Conservation (phyloP, 2,329 filamentous ascomycete species). For the Pseudocercospora fuligena region DNA sequence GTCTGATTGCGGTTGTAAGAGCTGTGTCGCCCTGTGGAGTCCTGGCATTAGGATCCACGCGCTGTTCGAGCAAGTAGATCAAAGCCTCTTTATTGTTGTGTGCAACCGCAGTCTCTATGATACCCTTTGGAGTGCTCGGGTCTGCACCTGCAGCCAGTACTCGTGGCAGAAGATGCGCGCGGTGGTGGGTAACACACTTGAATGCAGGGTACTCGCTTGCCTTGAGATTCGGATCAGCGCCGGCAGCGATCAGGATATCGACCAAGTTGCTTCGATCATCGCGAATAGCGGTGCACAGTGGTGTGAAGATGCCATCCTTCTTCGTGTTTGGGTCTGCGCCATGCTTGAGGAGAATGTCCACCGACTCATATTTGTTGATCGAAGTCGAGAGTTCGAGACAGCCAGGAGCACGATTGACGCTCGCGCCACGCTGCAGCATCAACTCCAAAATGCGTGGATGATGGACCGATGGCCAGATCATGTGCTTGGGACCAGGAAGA, state of each 20-base stretch:
- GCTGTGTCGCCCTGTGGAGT: conserved; percentile 62
- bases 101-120: conserved; percentile 67
- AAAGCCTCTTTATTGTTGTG: conserved; percentile 66
- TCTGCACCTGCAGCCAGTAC: conserved; percentile 66
- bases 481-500: conserved; percentile 59
- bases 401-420: conserved; percentile 65
- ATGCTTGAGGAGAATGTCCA: conserved; percentile 65
- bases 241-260: conserved; percentile 60
- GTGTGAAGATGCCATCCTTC: conserved; percentile 69
- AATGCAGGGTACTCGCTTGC: conserved; percentile 69
- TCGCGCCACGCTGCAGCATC: conserved; percentile 58
- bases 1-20: conserved; percentile 68
- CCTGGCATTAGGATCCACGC: conserved; percentile 65
- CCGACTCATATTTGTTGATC: conserved; percentile 64
- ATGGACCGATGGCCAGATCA: conserved; percentile 68
- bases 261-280: conserved; percentile 68
- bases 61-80: conserved; percentile 64
- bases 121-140: conserved; percentile 64
- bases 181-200: conserved; percentile 71
- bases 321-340: conserved; percentile 66
- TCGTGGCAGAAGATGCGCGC: conserved; percentile 63
- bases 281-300: conserved; percentile 69
- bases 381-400: conserved; percentile 69
- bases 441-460: conserved; percentile 63
- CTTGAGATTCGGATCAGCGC: conserved; percentile 58